Evolutionary conservation across 2,329 filamentous ascomycete genomes (phyloP).

Genomic region (Claviceps cyperi): DNA sequence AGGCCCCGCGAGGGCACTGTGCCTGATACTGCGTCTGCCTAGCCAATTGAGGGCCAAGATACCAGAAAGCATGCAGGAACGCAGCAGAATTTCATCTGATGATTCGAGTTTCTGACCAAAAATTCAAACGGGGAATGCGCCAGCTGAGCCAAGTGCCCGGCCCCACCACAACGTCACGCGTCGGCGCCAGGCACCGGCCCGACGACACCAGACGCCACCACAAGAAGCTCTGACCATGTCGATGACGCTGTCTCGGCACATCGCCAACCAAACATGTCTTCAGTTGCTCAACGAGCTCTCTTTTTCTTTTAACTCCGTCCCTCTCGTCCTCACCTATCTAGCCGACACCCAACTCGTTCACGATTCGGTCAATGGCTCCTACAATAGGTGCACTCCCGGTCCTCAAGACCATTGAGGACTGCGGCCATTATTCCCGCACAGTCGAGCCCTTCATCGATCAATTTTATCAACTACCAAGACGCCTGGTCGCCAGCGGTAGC

Average conservation of each 20-base stretch:
- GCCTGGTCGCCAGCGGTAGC: slow-evolving; percentile 43
- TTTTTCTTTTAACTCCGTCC: not conserved
- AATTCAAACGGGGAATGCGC: too few species aligned
- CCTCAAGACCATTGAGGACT: slow-evolving; percentile 58
- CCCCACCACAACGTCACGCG: not conserved
- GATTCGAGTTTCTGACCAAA: too few species aligned
- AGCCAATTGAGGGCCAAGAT: not conserved
- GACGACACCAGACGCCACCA: too few species aligned
- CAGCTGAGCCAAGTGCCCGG: too few species aligned
- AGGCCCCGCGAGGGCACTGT: not conserved
- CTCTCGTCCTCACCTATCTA: not conserved
- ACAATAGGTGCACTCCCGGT: slow-evolving; percentile 52
- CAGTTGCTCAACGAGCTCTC: not conserved
- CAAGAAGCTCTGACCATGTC: not conserved
- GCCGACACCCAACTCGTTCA: not conserved
- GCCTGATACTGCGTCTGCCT: not conserved
- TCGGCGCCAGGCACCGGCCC: too few species aligned
- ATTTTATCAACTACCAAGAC: slow-evolving; percentile 53
- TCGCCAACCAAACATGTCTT: too few species aligned
- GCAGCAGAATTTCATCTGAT: not conserved
- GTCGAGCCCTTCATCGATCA: slow-evolving; percentile 62
- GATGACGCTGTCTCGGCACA: not conserved
- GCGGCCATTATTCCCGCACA: slow-evolving; percentile 59
- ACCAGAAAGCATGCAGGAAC: not conserved
- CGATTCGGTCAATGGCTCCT: not conserved